Evolutionary conservation across 2,329 filamentous ascomycete species (phyloP).

Genomic region (Plectosphaerella plurivora): DNA sequence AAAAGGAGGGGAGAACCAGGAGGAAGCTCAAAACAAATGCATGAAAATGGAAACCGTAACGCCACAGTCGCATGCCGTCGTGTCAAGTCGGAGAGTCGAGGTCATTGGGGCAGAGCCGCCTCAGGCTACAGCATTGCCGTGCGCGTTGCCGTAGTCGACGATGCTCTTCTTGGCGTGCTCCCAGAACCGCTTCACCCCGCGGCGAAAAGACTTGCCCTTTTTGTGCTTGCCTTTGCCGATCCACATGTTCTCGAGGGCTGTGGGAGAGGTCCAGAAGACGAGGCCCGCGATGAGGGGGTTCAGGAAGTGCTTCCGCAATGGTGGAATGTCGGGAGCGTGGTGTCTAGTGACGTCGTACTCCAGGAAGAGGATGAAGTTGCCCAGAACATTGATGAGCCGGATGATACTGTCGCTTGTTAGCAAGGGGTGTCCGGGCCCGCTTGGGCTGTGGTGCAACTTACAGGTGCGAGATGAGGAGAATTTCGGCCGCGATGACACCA

Average conservation of each 20-base stretch:
- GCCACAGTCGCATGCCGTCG: not conserved
- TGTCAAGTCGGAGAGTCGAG: too few relatives aligned
- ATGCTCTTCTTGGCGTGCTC: not conserved
- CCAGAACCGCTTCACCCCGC: not conserved
- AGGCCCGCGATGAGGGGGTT: slow-evolving; percentile 2
- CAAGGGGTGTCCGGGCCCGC: not conserved
- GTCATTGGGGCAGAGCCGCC: too few relatives aligned
- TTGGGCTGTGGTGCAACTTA: slow-evolving; percentile 17
- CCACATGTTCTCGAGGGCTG: slow-evolving; percentile 3
- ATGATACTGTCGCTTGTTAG: slow-evolving; percentile 22
- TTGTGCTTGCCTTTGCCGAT: slow-evolving; percentile 1
- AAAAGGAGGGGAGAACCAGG: too few relatives aligned
- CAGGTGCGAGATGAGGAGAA: slow-evolving; percentile 15
- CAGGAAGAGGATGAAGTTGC: slow-evolving; percentile 29
- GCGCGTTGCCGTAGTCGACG: not conserved
- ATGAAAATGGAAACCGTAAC: not conserved
- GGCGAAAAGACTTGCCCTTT: slow-evolving; percentile 1
- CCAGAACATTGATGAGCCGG: slow-evolving; percentile 31
- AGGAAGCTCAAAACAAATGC: not conserved
- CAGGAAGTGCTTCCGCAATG: slow-evolving; percentile 2
- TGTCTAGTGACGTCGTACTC: slow-evolving; percentile 30
- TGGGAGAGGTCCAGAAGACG: slow-evolving; percentile 2
- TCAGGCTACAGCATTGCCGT: not conserved
- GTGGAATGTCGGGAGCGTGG: slow-evolving; percentile 24
- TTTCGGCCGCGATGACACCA: slow-evolving; percentile 1